phyloP scores from a whole-genome alignment of 176 grass and related monocot species.

The Thalia dealbata region DNA sequence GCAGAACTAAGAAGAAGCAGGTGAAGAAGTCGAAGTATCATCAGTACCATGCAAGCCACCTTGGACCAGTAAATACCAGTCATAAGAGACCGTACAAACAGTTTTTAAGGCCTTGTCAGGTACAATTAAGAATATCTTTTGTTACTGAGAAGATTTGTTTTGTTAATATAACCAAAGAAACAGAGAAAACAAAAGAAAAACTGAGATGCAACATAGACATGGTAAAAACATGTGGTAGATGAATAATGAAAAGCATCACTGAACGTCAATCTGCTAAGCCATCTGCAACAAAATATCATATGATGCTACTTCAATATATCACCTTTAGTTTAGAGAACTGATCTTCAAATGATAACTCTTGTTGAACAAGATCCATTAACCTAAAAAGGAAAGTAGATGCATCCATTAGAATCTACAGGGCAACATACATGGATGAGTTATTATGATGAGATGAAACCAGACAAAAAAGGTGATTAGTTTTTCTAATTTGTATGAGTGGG shows the following conservation, averaged over 20 bases:
- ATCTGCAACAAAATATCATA: background rate
- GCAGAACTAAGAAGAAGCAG: too few relatives aligned
- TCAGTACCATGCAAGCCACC: too few relatives aligned
- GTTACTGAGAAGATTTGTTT: background rate
- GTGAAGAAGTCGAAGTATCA: too few relatives aligned
- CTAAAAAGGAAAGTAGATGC: constrained; percentile 35
- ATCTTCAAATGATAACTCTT: constrained; percentile 81
- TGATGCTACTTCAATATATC: constrained; percentile 2
- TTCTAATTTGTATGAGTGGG: too few relatives aligned
- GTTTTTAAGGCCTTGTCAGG: too few relatives aligned
- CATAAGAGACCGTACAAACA: too few relatives aligned
- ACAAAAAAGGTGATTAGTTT: too few relatives aligned
- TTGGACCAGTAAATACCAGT: too few relatives aligned
- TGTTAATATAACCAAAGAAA: background rate
- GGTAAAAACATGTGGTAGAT: background rate
- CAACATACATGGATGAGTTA: too few relatives aligned
- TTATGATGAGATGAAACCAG: too few relatives aligned
- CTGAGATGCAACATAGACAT: background rate
- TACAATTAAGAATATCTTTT: background rate
- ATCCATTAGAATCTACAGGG: background rate
- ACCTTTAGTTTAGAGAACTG: constrained; percentile 77
- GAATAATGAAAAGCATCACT: background rate
- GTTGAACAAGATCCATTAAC: constrained; percentile 87
- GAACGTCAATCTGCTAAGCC: background rate
- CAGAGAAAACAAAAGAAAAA: background rate